Evolutionary conservation across 2,329 filamentous ascomycete genomes (phyloP).

Genomic region (Xylariales sp.): DNA sequence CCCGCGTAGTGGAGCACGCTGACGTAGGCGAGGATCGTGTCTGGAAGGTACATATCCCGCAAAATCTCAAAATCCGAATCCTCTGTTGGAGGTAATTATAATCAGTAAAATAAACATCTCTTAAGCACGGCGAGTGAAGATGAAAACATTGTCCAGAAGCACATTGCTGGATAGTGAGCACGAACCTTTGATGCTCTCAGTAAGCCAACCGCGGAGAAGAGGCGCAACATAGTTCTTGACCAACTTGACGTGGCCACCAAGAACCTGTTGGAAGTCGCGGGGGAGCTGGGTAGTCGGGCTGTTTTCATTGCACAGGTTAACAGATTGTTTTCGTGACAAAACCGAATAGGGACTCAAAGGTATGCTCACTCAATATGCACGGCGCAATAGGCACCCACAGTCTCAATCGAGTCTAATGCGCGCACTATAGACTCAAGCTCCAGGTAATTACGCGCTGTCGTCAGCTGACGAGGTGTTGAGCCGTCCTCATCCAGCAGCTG

Average conservation of each 20-base stretch:
- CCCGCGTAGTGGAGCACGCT: conserved; percentile 77
- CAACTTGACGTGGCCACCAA: conserved; percentile 50
- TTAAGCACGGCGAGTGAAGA: too few relatives aligned
- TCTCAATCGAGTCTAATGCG: conserved; percentile 64
- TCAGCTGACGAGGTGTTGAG: conserved; percentile 36
- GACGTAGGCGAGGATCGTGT: conserved; percentile 80
- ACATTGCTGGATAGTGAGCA: conserved; percentile 7
- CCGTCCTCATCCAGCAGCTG: conserved; percentile 26
- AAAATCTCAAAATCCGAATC: conserved; percentile 60
- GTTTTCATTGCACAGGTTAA: too few relatives aligned
- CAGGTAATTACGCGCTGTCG: conserved; percentile 56
- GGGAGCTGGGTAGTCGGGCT: conserved; percentile 26
- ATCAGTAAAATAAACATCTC: too few relatives aligned
- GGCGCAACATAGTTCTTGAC: conserved; percentile 55
- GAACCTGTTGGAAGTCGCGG: conserved; percentile 46
- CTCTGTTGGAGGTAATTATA: conserved; percentile 31
- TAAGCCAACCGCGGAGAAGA: conserved; percentile 62
- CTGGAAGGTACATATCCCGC: conserved; percentile 76
- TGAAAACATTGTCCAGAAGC: conserved; percentile 9
- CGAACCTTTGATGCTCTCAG: conserved; percentile 51
- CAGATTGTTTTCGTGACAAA: too few relatives aligned
- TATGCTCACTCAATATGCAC: conserved; percentile 50
- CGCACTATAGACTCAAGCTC: conserved; percentile 66
- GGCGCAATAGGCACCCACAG: conserved; percentile 53
- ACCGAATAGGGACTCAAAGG: too few relatives aligned